Percentiles rank a stretch among this genome's conserved stretches.
phyloP scores from a whole-genome alignment of 768 basidiomycete genomes.

The Mycena maculata region DNA sequence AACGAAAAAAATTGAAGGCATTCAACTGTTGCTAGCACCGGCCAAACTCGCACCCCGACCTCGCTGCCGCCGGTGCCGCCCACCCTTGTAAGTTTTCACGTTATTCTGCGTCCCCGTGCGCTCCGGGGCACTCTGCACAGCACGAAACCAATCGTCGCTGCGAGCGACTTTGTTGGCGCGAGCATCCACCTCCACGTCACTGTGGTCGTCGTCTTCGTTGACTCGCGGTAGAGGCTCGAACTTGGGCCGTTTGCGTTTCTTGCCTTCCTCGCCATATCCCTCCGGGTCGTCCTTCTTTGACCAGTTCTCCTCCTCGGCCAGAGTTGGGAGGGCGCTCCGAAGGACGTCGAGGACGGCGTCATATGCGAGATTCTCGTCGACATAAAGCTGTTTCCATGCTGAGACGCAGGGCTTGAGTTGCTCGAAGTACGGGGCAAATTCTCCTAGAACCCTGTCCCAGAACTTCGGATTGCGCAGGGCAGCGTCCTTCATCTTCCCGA shows the following conservation, averaged over 20 bases:
- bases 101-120: not conserved
- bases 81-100: not conserved
- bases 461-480: not conserved
- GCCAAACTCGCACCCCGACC: not conserved
- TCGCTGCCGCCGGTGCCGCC: too few relatives aligned
- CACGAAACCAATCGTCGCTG: not conserved
- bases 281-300: constrained; percentile 9
- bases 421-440: constrained; percentile 20
- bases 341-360: not conserved
- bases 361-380: not conserved
- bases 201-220: not conserved
- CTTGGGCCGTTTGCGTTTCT: not conserved
- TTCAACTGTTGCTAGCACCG: too few relatives aligned
- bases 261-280: constrained; percentile 1
- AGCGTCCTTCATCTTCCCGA: not conserved
- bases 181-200: not conserved
- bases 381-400: constrained; percentile 5
- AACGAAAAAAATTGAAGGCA: too few relatives aligned
- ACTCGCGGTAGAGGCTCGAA: not conserved
- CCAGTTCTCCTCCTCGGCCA: not conserved
- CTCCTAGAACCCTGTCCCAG: too few relatives aligned
- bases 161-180: not conserved
- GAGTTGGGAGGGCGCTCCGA: not conserved
- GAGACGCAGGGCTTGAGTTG: constrained; percentile 7
- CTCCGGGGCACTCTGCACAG: not conserved